Percentiles rank a stretch among this genome's conserved stretches.
Conservation (phyloP, 2,329 filamentous ascomycete genomes). For the Nannizzia gypsea region DNA sequence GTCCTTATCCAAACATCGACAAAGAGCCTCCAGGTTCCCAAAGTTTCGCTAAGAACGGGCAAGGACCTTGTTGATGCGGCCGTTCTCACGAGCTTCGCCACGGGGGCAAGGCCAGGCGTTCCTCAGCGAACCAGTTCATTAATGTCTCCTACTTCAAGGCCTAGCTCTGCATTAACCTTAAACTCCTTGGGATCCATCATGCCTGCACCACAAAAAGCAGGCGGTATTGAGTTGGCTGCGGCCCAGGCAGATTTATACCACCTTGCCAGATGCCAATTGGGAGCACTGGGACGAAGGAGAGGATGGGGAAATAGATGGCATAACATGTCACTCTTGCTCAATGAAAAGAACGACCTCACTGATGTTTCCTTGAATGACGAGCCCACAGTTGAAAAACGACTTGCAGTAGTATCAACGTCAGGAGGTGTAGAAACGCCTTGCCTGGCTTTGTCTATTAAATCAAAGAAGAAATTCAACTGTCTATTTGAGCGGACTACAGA, state of each 20-base stretch:
- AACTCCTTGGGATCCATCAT: not conserved
- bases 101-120: conserved; percentile 21
- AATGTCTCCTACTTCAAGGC: conserved; percentile 5
- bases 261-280: conserved; percentile 66
- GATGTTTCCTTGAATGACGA: conserved; percentile 28
- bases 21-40: conserved; percentile 25
- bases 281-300: conserved; percentile 57
- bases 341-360: conserved; percentile 23
- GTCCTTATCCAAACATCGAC: conserved; percentile 33
- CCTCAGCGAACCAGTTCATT: conserved; percentile 29
- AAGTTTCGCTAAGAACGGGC: conserved; percentile 25
- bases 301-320: conserved; percentile 71
- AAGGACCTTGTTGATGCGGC: conserved; percentile 18
- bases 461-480: conserved; percentile 51
- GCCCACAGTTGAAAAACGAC: conserved; percentile 10
- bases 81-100: conserved; percentile 12
- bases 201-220: conserved; percentile 32
- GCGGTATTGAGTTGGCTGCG: conserved; percentile 71
- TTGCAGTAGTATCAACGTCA: conserved; percentile 11
- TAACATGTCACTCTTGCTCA: conserved; percentile 37
- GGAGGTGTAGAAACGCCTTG: conserved; percentile 45
- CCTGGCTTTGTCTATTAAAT: conserved; percentile 50
- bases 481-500: conserved; percentile 70
- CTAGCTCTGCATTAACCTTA: conserved; percentile 9
- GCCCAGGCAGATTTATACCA: conserved; percentile 71